Evolutionary conservation across 2,329 filamentous ascomycete genomes (phyloP).

Genomic region (Penicillium sp.): DNA sequence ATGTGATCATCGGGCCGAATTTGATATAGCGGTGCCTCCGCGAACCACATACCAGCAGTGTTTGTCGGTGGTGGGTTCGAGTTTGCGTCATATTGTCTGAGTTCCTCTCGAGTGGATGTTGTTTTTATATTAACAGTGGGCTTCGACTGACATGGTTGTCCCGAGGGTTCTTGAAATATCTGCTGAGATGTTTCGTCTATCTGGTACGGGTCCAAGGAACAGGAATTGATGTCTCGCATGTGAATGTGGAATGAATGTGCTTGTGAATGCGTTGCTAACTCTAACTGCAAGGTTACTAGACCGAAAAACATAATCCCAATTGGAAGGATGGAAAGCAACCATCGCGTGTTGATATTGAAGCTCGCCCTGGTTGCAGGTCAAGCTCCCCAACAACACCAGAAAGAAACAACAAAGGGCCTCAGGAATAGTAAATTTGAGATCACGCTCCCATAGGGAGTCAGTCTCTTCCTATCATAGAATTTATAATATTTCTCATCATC

Average conservation of each 20-base stretch:
- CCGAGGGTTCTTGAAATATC: neutral
- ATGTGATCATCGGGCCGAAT: neutral
- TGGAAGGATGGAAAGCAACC: neutral
- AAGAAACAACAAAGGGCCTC: constrained; percentile 32
- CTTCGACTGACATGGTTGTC: neutral
- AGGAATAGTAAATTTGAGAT: constrained; percentile 44
- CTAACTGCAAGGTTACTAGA: neutral
- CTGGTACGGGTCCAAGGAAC: neutral
- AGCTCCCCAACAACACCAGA: constrained; percentile 1
- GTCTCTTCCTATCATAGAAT: constrained; percentile 51
- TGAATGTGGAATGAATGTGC: neutral
- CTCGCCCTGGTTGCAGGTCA: neutral
- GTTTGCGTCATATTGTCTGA: neutral
- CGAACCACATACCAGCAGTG: neutral
- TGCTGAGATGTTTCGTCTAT: neutral
- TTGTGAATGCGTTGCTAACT: neutral
- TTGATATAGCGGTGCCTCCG: neutral
- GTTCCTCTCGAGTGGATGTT: neutral
- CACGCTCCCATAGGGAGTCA: constrained; percentile 42
- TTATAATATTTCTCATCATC: constrained; percentile 44
- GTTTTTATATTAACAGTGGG: neutral
- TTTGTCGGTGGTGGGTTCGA: neutral
- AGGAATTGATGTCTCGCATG: neutral
- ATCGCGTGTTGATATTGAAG: neutral
- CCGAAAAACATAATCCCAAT: neutral